A percentile compares a stretch with the other conserved stretches of the same genome.
These are phyloP conservation scores for Salix dunnii DNA, from an alignment of 345 rosid genomes.

Conservation along the genomic window DNA sequence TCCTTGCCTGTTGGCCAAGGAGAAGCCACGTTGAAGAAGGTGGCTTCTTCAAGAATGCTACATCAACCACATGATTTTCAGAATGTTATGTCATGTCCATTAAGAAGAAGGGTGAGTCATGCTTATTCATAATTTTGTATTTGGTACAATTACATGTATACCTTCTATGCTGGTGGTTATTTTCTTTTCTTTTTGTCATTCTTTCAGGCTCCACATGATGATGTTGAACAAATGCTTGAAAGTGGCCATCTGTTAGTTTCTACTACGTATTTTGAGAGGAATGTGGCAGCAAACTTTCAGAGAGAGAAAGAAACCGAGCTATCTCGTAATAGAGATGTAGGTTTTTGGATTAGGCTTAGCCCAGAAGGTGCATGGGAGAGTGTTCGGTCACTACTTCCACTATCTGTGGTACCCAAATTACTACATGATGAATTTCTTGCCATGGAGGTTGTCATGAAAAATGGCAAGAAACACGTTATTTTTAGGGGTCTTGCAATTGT, in stretches of 20 bases:
- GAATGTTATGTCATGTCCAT: constrained; percentile 51
- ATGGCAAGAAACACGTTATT: constrained; percentile 89
- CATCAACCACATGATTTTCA: constrained; percentile 53
- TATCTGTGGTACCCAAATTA: constrained; percentile 72
- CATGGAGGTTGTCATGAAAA: constrained; percentile 78
- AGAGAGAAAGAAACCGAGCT: constrained; percentile 45
- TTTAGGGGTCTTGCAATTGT: constrained; percentile 85
- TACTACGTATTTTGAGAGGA: constrained; percentile 76
- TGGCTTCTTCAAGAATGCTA: constrained; percentile 71
- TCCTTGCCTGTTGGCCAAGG: constrained; percentile 82
- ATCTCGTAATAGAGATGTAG: constrained; percentile 55
- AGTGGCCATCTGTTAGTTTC: constrained; percentile 65
- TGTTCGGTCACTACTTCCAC: constrained; percentile 77
- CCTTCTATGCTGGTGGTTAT: constrained; percentile 1
- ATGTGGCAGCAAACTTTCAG: constrained; percentile 44
- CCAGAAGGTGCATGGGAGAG: constrained; percentile 74
- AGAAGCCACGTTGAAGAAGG: constrained; percentile 54
- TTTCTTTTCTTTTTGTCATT: neutral
- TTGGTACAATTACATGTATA: neutral
- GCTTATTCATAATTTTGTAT: constrained; percentile 8
- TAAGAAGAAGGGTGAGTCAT: constrained; percentile 65
- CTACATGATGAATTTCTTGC: constrained; percentile 63
- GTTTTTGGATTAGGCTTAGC: constrained; percentile 79
- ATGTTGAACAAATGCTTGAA: constrained; percentile 48
- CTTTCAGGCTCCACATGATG: constrained; percentile 44